These are phyloP conservation scores for Plantago coronopus DNA, from an alignment of 305 asterid genomes.

Conservation along the genomic window DNA sequence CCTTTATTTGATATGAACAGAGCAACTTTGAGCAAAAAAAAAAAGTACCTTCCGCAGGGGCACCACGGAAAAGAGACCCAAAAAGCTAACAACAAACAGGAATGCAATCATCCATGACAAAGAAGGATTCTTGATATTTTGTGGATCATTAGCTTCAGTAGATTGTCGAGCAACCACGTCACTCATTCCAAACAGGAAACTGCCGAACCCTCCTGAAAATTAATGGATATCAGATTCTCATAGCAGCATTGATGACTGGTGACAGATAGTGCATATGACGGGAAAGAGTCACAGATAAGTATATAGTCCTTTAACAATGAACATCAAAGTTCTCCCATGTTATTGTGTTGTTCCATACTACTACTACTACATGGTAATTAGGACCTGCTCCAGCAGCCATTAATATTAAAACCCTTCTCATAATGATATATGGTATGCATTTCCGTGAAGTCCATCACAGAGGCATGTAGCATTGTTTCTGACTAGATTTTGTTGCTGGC, in stretches of 20 bases:
- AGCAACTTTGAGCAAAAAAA: conserved; percentile 6
- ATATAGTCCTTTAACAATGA: background rate
- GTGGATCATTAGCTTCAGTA: conserved; percentile 45
- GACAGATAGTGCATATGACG: background rate
- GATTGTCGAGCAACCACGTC: conserved; percentile 67
- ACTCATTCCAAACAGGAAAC: conserved; percentile 93
- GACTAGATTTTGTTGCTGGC: no score
- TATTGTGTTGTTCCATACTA: no score
- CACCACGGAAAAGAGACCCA: conserved; percentile 88
- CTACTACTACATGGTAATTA: no score
- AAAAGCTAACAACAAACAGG: conserved; percentile 88
- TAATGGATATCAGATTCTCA: conserved; percentile 13
- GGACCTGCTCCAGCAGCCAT: no score
- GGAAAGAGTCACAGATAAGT: background rate
- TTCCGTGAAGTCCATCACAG: no score
- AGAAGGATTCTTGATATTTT: conserved; percentile 60
- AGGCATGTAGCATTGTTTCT: no score
- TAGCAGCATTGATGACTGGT: background rate
- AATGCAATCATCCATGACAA: conserved; percentile 84
- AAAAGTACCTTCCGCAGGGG: conserved; percentile 80
- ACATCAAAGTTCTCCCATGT: background rate
- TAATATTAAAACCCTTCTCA: no score
- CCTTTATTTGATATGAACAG: background rate
- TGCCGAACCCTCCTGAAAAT: conserved; percentile 87
- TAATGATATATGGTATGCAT: no score